Evolutionary conservation across 148 eudicot genomes (phyloP).

Genomic region (Beta vulgaris): DNA sequence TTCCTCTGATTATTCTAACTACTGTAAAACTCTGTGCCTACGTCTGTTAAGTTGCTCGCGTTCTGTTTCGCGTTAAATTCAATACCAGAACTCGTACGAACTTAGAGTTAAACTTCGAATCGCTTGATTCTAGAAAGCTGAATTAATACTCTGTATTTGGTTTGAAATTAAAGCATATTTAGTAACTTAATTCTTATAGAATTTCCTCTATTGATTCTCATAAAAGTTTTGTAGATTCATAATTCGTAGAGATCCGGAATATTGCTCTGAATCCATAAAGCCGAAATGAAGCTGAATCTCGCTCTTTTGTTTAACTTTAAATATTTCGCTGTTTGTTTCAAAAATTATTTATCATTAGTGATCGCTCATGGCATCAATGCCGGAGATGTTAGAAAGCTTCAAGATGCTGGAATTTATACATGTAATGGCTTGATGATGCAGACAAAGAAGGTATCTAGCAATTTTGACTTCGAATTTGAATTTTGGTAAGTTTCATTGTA

Average conservation of each 20-base stretch:
- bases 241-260: too few relatives aligned
- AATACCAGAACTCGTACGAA: too few relatives aligned
- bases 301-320: too few relatives aligned
- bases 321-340: neutral
- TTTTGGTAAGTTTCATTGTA: neutral
- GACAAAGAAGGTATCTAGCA: slow-evolving; percentile 71
- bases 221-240: too few relatives aligned
- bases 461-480: neutral
- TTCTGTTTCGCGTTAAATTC: too few relatives aligned
- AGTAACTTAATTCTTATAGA: neutral
- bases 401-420: slow-evolving; percentile 92
- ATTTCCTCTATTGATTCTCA: neutral
- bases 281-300: too few relatives aligned
- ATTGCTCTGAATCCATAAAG: too few relatives aligned
- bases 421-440: slow-evolving; percentile 99
- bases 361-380: slow-evolving; percentile 91
- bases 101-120: neutral
- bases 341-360: slow-evolving; percentile 33
- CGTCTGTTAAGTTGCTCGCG: too few relatives aligned
- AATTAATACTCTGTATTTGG: neutral
- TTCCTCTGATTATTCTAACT: too few relatives aligned
- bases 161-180: neutral
- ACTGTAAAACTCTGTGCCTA: too few relatives aligned
- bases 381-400: slow-evolving; percentile 93
- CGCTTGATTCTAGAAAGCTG: too few relatives aligned